These are phyloP conservation scores for Phytophthora tubulina DNA, from an alignment of 352 stramenopile genomes.

Conservation along the genomic window DNA sequence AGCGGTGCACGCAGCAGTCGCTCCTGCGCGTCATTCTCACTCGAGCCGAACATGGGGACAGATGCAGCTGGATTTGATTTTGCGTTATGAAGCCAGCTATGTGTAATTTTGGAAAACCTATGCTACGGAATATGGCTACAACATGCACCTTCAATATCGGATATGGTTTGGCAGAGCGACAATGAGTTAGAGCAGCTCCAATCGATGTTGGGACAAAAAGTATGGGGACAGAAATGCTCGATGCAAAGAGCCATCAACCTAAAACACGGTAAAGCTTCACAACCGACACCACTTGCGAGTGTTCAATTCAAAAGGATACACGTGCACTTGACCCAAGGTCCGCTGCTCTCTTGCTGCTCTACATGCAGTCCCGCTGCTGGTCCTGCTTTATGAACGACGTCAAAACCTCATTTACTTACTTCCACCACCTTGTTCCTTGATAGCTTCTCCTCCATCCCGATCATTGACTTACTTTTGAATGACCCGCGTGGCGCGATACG, in stretches of 20 bases:
- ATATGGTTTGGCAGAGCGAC: too few relatives aligned
- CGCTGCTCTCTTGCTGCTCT: constrained; percentile 36
- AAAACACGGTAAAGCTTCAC: constrained; percentile 1
- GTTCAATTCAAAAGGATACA: constrained; percentile 43
- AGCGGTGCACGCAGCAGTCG: constrained; percentile 45
- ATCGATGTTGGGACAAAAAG: too few relatives aligned
- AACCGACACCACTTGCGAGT: constrained; percentile 20
- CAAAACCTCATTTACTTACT: constrained; percentile 38
- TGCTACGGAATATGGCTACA: too few relatives aligned
- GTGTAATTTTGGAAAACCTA: background rate
- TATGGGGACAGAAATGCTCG: too few relatives aligned
- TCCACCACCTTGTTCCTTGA: constrained; percentile 5
- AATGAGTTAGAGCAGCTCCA: too few relatives aligned
- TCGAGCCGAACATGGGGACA: constrained; percentile 37
- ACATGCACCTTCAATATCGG: too few relatives aligned
- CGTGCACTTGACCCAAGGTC: constrained; percentile 14
- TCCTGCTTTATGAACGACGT: constrained; percentile 31
- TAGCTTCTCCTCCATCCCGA: constrained; percentile 3
- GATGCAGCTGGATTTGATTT: constrained; percentile 5
- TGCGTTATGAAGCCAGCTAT: constrained; percentile 9
- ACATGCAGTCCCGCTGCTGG: constrained; percentile 27
- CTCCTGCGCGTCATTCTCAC: constrained; percentile 40
- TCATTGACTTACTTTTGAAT: constrained; percentile 65
- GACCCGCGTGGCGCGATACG: constrained; percentile 77
- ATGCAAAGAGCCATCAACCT: too few relatives aligned